A percentile compares a stretch with the other conserved stretches of the same genome.
phyloP scores from a whole-genome alignment of 352 stramenopile species.

The Phytophthora nicotianae region DNA sequence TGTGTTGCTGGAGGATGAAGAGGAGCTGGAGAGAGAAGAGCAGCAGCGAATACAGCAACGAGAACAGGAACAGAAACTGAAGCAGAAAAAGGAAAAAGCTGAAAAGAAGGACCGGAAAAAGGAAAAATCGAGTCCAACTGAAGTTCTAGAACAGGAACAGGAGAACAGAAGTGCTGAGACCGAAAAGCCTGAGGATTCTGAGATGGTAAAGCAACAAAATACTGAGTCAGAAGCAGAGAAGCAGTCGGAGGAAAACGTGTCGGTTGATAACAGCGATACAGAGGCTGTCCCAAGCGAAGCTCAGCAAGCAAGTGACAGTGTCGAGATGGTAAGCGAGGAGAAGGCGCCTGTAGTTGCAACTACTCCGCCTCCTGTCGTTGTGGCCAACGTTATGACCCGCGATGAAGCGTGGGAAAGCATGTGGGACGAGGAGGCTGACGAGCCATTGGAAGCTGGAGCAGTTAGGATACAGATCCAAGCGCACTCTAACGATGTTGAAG shows the following conservation, averaged over 20 bases:
- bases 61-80: conserved; percentile 14
- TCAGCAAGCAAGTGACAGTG: background rate
- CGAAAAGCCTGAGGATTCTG: conserved; percentile 1
- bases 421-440: conserved; percentile 64
- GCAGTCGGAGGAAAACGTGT: conserved; percentile 2
- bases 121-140: background rate
- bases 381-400: conserved; percentile 51
- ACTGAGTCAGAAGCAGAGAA: conserved; percentile 1
- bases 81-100: conserved; percentile 2
- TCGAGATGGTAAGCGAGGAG: background rate
- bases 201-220: conserved; percentile 1
- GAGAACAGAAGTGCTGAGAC: conserved; percentile 1
- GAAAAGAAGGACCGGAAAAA: conserved; percentile 4
- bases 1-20: conserved; percentile 51
- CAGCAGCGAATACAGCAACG: conserved; percentile 24
- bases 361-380: conserved; percentile 13
- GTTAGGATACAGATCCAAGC: conserved; percentile 32
- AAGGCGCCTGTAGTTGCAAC: conserved; percentile 3
- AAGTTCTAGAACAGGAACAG: conserved; percentile 10
- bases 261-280: conserved; percentile 7
- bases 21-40: conserved; percentile 37
- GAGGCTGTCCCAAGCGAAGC: background rate
- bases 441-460: conserved; percentile 32
- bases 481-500: conserved; percentile 22
- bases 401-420: conserved; percentile 85